phyloP scores from a whole-genome alignment of 768 basidiomycete species.

The Calocybe gangraenosa region DNA sequence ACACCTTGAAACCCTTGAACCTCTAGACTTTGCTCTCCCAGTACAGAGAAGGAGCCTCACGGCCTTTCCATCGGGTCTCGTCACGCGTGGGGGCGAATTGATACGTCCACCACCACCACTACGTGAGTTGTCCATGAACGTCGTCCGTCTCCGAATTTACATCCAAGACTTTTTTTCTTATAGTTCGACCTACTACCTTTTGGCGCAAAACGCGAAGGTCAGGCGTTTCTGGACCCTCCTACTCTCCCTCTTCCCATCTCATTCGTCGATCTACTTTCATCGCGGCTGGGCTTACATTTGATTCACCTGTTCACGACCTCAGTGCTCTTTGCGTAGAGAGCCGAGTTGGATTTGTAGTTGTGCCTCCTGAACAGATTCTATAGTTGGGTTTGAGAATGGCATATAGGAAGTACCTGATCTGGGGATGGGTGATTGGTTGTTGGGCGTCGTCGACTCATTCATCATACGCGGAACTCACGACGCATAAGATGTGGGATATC shows the following conservation, averaged over 20 bases:
- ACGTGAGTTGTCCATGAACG: constrained; percentile 38
- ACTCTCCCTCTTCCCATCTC: constrained; percentile 70
- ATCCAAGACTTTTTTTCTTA: too few species aligned
- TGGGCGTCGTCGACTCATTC: constrained; percentile 8
- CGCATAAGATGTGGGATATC: constrained; percentile 9
- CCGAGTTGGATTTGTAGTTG: constrained; percentile 41
- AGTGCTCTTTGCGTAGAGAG: constrained; percentile 62
- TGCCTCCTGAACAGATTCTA: constrained; percentile 37
- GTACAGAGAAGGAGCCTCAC: constrained; percentile 26
- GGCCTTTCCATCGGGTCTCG: constrained; percentile 23
- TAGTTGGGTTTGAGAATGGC: constrained; percentile 16
- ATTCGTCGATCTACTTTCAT: constrained; percentile 77
- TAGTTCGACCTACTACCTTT: constrained; percentile 80
- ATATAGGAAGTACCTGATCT: constrained; percentile 5
- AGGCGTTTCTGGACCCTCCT: constrained; percentile 65
- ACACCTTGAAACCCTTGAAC: constrained; percentile 9
- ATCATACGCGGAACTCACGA: constrained; percentile 3
- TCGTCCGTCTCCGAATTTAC: not conserved
- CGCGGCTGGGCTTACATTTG: constrained; percentile 69
- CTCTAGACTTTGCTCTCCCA: constrained; percentile 13
- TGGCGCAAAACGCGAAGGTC: constrained; percentile 73
- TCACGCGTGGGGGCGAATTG: constrained; percentile 40
- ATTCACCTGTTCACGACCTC: constrained; percentile 57
- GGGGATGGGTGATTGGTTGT: constrained; percentile 3
- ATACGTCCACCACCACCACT: constrained; percentile 61